These are phyloP conservation scores for Lolium perenne DNA, from an alignment of 176 grass and related monocot genomes.

Conservation along the genomic window DNA sequence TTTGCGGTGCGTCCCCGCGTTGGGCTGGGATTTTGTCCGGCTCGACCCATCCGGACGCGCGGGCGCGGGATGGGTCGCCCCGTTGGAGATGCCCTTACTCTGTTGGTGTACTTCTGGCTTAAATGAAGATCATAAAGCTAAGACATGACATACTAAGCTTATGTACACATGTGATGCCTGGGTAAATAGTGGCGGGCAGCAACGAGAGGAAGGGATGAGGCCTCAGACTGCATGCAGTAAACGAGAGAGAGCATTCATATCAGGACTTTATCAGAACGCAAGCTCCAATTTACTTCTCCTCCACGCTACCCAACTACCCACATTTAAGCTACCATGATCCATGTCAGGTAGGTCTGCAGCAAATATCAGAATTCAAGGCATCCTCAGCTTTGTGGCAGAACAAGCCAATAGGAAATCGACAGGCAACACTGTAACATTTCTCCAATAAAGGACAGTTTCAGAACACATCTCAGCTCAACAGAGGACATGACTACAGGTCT, in stretches of 20 bases:
- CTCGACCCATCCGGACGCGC: too few relatives aligned
- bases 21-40: too few relatives aligned
- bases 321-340: constrained; percentile 9
- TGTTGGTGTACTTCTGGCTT: constrained; percentile 6
- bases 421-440: not conserved
- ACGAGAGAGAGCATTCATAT: constrained; percentile 27
- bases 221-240: not conserved
- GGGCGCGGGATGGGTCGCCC: too few relatives aligned
- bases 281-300: constrained; percentile 17
- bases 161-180: constrained; percentile 2
- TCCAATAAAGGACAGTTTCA: not conserved
- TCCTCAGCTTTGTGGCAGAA: constrained; percentile 27
- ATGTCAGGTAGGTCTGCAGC: constrained; percentile 15
- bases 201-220: constrained; percentile 7
- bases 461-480: not conserved
- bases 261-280: not conserved
- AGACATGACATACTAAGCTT: not conserved
- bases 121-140: constrained; percentile 15
- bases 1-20: too few relatives aligned
- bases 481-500: not conserved
- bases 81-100: too few relatives aligned
- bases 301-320: constrained; percentile 17
- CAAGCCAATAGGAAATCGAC: constrained; percentile 39
- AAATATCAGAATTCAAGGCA: constrained; percentile 38
- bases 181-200: not conserved